Evolutionary conservation across 306 rosid genomes (phyloP), one percentile per base, ranked within the genome.

Genomic region (Quercus rubra): DNA sequence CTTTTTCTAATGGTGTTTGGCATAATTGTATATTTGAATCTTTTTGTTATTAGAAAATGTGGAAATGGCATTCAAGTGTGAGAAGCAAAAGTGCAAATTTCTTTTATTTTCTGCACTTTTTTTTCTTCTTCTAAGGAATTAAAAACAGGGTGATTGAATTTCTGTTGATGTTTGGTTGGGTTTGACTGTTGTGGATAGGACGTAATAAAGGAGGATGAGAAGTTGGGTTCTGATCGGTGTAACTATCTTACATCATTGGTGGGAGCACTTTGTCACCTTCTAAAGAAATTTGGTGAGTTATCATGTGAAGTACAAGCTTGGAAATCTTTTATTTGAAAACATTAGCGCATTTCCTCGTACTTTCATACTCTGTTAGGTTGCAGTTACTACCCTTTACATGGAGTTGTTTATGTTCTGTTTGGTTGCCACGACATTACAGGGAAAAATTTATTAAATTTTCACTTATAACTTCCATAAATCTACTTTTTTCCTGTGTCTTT

Each of bases 241-340:
- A 82, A 70, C 58, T 76, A 86, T 76, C 75, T 89, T 74, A 77
- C 83, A 51, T 89, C 96, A 10, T 70, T 89, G 77, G 83, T 85
- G 21, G 87, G 86, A 19, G 92, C 96, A 18, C 88, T 85, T 76
- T 90, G 97, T 80, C 92, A 92, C 84, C 92, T 94, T 68, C 67
- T 94, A 18, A 90, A 90, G 83, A 89, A 87, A 83, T 81, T 79
- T 66, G 94, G 98, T 84, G 79, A 80, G 90, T 81, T 74, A 25
- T 28, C 35, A 5, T 81, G 14, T 25, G 5, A 41, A 77, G 70
- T 67, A 68, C 73, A 46, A 21, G 58, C 28, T 64, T 73, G 27
- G 64, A 73, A 73, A 20, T 61, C 59, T 71, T 73, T 54, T 57
- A 33, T 21, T 75, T 25, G 20, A 46, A 41, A 70, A 67, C 46